Percentiles rank a stretch among this genome's conserved stretches.
Evolutionary conservation across 805 yeast species (phyloP).

Genomic region (Teunomyces atbi): DNA sequence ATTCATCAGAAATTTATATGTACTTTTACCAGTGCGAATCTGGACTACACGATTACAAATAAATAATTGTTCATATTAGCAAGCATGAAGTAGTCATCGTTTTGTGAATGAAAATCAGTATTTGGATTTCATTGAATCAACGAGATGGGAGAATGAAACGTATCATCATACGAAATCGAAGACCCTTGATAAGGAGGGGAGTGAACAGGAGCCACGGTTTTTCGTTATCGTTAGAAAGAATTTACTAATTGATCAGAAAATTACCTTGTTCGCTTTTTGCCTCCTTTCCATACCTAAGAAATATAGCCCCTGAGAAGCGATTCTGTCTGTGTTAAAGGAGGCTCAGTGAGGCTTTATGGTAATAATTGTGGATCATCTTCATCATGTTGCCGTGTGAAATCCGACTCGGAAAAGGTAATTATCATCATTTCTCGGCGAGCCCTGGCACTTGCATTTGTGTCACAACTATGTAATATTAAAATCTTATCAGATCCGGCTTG

Average conservation of each 20-base stretch:
- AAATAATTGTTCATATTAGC: not conserved
- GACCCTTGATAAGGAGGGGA: not conserved
- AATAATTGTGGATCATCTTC: not conserved
- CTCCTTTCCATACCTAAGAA: too few relatives aligned
- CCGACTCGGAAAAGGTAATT: conserved; percentile 1
- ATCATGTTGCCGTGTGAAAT: not conserved
- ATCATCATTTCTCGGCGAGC: not conserved
- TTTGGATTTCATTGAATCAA: too few relatives aligned
- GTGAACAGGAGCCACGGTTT: not conserved
- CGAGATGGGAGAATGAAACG: too few relatives aligned
- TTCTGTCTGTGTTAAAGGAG: too few relatives aligned
- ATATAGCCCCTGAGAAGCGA: too few relatives aligned
- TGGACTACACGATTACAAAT: conserved; percentile 3
- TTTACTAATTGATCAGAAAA: not conserved
- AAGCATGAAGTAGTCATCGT: not conserved
- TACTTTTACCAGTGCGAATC: not conserved
- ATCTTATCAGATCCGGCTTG: not conserved
- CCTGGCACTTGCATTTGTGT: not conserved
- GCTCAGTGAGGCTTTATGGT: not conserved
- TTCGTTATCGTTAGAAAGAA: not conserved
- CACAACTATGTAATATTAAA: not conserved
- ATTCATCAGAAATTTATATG: not conserved
- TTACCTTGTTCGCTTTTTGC: too few relatives aligned
- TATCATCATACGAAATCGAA: not conserved
- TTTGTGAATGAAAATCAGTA: not conserved